These are phyloP conservation scores for Candida nanaspora DNA, from an alignment of 805 yeast species.

Conservation along the genomic window DNA sequence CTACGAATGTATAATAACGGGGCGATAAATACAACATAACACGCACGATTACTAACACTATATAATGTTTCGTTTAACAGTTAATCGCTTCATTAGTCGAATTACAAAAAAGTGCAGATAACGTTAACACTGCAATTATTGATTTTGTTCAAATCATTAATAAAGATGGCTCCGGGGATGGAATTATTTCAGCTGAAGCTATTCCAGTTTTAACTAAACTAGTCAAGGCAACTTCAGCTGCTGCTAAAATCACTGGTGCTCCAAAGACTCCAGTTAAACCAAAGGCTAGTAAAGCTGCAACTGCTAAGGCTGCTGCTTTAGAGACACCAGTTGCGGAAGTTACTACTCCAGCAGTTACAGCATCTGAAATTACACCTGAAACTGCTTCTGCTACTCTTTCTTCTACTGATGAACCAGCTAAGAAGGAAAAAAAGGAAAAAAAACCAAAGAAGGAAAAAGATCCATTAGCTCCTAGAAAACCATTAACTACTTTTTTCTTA, in stretches of 20 bases:
- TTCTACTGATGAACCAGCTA: slow-evolving; percentile 19
- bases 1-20: too few relatives aligned
- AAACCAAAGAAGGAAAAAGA: slow-evolving; percentile 51
- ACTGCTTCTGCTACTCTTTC: slow-evolving; percentile 2
- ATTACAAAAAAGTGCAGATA: slow-evolving; percentile 79
- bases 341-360: not conserved
- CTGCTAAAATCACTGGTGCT: not conserved
- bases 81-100: slow-evolving; percentile 76
- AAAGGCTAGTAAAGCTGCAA: slow-evolving; percentile 6
- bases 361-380: slow-evolving; percentile 1
- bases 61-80: slow-evolving; percentile 20
- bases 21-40: too few relatives aligned
- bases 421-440: slow-evolving; percentile 38
- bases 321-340: not conserved
- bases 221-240: slow-evolving; percentile 32
- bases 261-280: not conserved
- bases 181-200: slow-evolving; percentile 4
- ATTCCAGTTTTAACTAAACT: slow-evolving; percentile 6
- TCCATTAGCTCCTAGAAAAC: slow-evolving; percentile 95
- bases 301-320: slow-evolving; percentile 9
- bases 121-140: slow-evolving; percentile 74
- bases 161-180: slow-evolving; percentile 27
- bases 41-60: too few relatives aligned
- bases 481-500: slow-evolving; percentile 78
- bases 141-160: slow-evolving; percentile 61